These are phyloP conservation scores for Solanum habrochaites DNA, from an alignment of 257 asterid genomes.

Conservation along the genomic window DNA sequence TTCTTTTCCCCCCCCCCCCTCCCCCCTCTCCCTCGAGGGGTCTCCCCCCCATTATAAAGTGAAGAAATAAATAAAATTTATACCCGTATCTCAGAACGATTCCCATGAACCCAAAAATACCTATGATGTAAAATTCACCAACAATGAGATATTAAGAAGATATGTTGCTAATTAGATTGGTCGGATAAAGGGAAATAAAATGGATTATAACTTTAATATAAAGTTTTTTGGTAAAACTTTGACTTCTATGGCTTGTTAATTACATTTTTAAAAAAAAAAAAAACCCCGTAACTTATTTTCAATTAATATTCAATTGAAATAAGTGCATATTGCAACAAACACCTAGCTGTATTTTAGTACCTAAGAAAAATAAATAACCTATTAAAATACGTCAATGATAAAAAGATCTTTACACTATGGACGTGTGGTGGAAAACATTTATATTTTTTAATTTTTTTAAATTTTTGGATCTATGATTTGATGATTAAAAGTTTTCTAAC, in stretches of 20 bases:
- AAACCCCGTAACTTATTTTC: too few species aligned
- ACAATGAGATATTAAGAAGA: background rate
- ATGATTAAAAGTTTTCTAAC: too few species aligned
- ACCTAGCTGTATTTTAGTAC: background rate
- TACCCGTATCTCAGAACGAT: background rate
- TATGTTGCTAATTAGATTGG: background rate
- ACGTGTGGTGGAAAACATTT: background rate
- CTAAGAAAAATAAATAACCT: background rate
- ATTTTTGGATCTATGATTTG: too few species aligned
- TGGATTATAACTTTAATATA: background rate
- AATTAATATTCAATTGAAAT: too few species aligned
- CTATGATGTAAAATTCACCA: too few species aligned
- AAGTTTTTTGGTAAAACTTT: background rate
- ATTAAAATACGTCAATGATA: background rate
- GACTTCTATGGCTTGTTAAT: background rate
- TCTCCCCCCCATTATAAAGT: too few species aligned
- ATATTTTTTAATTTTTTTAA: too few species aligned
- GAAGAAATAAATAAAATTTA: background rate
- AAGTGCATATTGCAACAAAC: background rate
- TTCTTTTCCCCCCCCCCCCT: too few species aligned
- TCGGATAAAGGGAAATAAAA: background rate
- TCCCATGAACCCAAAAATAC: too few species aligned
- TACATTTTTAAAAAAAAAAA: too few species aligned
- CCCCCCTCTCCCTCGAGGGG: too few species aligned
- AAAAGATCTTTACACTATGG: background rate